A percentile compares a stretch with the other conserved stretches of the same genome.
These are phyloP conservation scores for Nakazawaea peltata DNA, from an alignment of 805 yeast genomes.

Conservation along the genomic window DNA sequence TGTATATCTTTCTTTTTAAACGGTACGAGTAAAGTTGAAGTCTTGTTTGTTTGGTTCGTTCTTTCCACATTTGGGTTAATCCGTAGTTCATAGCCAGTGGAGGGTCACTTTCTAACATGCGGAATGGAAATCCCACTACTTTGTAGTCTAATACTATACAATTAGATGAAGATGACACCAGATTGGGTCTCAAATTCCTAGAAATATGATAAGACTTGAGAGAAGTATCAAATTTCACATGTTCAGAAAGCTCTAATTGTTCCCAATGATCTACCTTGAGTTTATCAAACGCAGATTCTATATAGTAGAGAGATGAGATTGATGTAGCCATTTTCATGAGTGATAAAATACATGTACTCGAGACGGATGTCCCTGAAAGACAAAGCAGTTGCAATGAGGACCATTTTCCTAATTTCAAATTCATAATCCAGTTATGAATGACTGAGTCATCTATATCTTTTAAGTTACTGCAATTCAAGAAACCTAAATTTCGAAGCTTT, in stretches of 20 bases:
- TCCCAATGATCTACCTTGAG: too few relatives aligned
- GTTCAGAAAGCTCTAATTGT: too few relatives aligned
- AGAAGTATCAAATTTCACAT: background rate
- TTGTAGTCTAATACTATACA: background rate
- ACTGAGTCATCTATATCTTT: constrained; percentile 13
- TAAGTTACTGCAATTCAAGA: constrained; percentile 8
- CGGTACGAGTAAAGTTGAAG: too few relatives aligned
- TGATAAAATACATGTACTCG: too few relatives aligned
- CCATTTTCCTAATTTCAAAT: constrained; percentile 17
- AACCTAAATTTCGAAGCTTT: constrained; percentile 2
- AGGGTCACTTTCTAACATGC: background rate
- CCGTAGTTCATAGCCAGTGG: too few relatives aligned
- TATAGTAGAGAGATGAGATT: constrained; percentile 9
- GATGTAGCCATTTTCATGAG: background rate
- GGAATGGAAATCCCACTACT: background rate
- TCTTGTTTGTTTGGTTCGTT: too few relatives aligned
- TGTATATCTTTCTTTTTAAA: too few relatives aligned
- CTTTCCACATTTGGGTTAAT: too few relatives aligned
- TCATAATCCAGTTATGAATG: constrained; percentile 19
- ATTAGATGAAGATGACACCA: too few relatives aligned
- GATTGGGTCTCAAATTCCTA: too few relatives aligned
- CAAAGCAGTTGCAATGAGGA: constrained; percentile 11
- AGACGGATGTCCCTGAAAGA: constrained; percentile 2
- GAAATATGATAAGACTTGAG: too few relatives aligned
- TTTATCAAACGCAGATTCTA: constrained; percentile 12